phyloP scores from a whole-genome alignment of 306 rosid genomes.

The Morella rubra region DNA sequence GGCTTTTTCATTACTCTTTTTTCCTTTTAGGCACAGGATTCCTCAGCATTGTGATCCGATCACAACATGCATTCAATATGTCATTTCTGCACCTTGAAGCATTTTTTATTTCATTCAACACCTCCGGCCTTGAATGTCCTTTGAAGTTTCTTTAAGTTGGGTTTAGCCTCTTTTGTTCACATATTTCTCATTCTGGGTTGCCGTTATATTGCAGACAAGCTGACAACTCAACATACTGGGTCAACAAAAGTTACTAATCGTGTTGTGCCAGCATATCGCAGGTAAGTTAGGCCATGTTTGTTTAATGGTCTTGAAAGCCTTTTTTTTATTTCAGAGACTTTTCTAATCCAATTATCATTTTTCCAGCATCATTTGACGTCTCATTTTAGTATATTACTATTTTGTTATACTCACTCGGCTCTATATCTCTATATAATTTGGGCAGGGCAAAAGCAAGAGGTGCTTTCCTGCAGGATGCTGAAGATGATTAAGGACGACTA shows the following conservation, averaged over 20 bases:
- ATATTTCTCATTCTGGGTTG: not conserved
- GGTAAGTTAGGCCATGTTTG: slow-evolving; percentile 33
- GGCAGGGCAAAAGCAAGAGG: slow-evolving; percentile 81
- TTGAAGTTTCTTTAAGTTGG: not conserved
- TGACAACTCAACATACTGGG: slow-evolving; percentile 35
- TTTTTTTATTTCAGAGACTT: too few relatives aligned
- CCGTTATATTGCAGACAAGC: slow-evolving; percentile 42
- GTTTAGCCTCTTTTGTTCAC: not conserved
- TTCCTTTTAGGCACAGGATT: not conserved
- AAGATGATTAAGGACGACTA: slow-evolving; percentile 35
- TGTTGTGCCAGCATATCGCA: slow-evolving; percentile 61
- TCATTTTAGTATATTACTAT: not conserved
- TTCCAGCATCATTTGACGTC: not conserved
- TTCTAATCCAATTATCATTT: too few relatives aligned
- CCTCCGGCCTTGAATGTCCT: not conserved
- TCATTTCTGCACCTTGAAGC: not conserved
- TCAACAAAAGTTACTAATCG: slow-evolving; percentile 51
- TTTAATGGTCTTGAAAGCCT: too few relatives aligned
- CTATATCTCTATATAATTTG: slow-evolving; percentile 17
- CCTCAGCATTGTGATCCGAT: not conserved
- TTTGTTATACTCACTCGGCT: not conserved
- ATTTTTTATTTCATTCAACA: not conserved
- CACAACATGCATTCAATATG: not conserved
- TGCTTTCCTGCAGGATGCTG: slow-evolving; percentile 60
- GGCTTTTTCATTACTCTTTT: too few relatives aligned